These are phyloP conservation scores for Suillus placidus DNA, from an alignment of 768 basidiomycete genomes.

Conservation along the genomic window DNA sequence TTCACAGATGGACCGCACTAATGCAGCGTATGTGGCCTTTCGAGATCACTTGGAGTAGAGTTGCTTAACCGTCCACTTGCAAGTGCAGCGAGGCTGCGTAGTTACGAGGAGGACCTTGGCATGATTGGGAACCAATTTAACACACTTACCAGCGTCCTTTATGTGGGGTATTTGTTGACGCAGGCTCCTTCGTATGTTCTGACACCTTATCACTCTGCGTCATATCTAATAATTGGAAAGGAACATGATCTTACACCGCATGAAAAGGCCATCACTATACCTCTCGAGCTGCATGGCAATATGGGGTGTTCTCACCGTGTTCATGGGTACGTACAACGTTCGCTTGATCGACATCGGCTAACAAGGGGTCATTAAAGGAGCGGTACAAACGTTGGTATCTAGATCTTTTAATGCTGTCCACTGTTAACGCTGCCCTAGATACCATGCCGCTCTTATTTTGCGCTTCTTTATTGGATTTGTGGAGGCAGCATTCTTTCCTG, in stretches of 20 bases:
- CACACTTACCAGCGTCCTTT: conserved; percentile 66
- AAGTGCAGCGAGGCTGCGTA: conserved; percentile 71
- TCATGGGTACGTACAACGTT: conserved; percentile 44
- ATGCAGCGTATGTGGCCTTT: conserved; percentile 50
- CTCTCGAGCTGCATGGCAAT: conserved; percentile 64
- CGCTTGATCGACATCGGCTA: conserved; percentile 1
- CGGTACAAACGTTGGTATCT: conserved; percentile 34
- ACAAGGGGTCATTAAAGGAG: conserved; percentile 22
- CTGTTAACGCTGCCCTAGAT: conserved; percentile 39
- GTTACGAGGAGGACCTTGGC: conserved; percentile 68
- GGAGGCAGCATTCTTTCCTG: conserved; percentile 70
- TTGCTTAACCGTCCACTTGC: neutral
- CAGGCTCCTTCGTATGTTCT: conserved; percentile 67
- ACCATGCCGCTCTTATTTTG: conserved; percentile 57
- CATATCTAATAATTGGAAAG: conserved; percentile 36
- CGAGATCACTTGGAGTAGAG: neutral
- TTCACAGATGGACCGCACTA: conserved; percentile 65
- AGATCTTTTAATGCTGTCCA: neutral
- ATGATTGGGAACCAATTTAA: conserved; percentile 64
- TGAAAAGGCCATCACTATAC: conserved; percentile 67
- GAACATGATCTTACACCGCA: conserved; percentile 68
- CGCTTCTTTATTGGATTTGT: conserved; percentile 82
- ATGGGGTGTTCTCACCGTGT: conserved; percentile 68
- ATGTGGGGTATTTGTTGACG: conserved; percentile 73
- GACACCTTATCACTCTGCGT: neutral